Base-by-base conservation (phyloP, 2,329 filamentous ascomycete species). In the Pyrenophora graminea region DNA sequence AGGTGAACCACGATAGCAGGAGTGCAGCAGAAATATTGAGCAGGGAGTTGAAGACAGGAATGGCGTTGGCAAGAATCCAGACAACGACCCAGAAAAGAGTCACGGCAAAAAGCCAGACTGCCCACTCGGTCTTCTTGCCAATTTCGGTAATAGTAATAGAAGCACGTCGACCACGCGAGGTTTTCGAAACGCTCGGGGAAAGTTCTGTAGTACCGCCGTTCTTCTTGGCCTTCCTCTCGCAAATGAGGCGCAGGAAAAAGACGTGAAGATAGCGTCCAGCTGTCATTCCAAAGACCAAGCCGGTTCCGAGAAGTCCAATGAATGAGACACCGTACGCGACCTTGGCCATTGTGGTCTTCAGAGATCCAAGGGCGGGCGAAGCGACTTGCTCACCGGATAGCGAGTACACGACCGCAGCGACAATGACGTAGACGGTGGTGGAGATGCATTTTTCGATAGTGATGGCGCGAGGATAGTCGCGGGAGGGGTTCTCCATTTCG, bases 11-110 rank as follows among this genome's bases (percentile, higher is more conserved):
- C 1, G 59, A 62, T 2, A 68, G 49, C 3, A 68, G 51, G 2
- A 66, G 48, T 3, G 63, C 61, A 2, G 63, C 55, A 3, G 60
- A 62, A 37, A 66, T 68, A 41, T 65, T 65, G 39, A 68, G 59
- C 6, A 68, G 42, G 21, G 58, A 63, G 39, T 54, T 63, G 59
- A 66, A 66, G 8, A 65, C 63, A 1, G 64, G 63, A 19, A 68
- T 68, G 2, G 64, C 63, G 52, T 66, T 68, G 39, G 64, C 58
- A 10, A 66, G 47, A 41, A 65, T 64, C 62, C 62, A 68, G 12
- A 64, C 59, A 4, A 63, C 55, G 17, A 63, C 38, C 64, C 63
- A 66, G 57, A 68, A 68, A 1, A 65, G 34, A 1, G 53, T 59
- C 25, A 64, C 63, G 21, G 57, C 46, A 45, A 61, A 61, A 34